Base-by-base conservation (phyloP, 1,284 basidiomycete species). In the Chalciporus sp. region DNA sequence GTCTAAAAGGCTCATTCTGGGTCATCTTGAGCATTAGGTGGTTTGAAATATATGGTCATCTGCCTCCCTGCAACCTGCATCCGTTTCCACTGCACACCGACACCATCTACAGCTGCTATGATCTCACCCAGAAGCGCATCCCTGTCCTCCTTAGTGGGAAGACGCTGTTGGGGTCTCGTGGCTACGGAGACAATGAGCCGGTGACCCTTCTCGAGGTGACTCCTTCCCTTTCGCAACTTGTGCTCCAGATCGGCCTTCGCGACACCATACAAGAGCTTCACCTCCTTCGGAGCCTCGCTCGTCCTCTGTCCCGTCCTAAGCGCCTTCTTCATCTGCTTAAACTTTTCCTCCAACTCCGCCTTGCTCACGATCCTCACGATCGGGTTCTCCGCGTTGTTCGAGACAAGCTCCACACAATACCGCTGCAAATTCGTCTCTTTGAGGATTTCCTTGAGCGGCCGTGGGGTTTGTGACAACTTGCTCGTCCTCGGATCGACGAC, bases 191-290 rank as follows among this genome's bases (percentile, higher is more conserved):
- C 64, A 51, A 80, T 76, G 52, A 92, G 82, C 12, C 80, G 73
- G 40, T 76, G 72, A 1, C 86, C 86, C 55, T 83, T 82, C 60
- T 76, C 78, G 51, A 94, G 71, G 44, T 86, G 81, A 49, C 79
- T 72, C 43, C 75, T 72, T 10, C 78, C 82, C 66, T 85, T 86
- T 56, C 74, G 76, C 35, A 93, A 59, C 67, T 92, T 93, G 69
- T 88, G 86, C 37, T 74, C 74, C 16, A 88, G 62, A 62, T 94
- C 91, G 16, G 76, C 80, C 20, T 69, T 58, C 9, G 74, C 82
- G 23, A 85, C 81, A 9, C 74, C 76, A 88, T 89, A 94, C 7
- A 85, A 84, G 53, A 93, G 64, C 70, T 90, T 88, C 4, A 91
- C 75, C 73, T 92, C 88, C 73, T 92, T 92, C 52, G 73, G 66